phyloP scores from a whole-genome alignment of 2,329 filamentous ascomycete species.

The Colletotrichum nymphaeae region DNA sequence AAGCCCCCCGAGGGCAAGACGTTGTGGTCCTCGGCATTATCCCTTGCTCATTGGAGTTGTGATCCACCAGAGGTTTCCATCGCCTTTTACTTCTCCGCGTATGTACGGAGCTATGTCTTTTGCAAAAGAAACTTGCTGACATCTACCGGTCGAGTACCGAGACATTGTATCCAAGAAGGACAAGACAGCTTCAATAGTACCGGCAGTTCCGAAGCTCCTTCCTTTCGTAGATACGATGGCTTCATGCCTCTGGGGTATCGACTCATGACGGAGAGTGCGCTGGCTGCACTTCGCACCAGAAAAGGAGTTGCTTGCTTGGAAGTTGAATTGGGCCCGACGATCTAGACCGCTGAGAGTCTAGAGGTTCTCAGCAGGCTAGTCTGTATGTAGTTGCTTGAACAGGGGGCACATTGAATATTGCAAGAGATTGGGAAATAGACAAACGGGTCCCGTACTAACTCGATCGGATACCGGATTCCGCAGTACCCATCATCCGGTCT shows the following conservation, averaged over 20 bases:
- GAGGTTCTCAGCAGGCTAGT: conserved; percentile 1
- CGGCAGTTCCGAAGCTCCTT: not conserved
- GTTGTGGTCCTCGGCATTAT: not conserved
- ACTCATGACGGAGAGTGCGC: too few species aligned
- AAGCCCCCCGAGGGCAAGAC: not conserved
- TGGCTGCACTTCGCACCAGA: not conserved
- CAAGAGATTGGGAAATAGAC: not conserved
- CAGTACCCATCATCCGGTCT: not conserved
- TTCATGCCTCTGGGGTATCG: not conserved
- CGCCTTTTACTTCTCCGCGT: not conserved
- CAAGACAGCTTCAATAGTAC: not conserved
- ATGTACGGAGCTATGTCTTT: not conserved
- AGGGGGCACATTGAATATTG: not conserved
- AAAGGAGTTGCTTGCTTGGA: not conserved
- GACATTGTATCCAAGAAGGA: not conserved
- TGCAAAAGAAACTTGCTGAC: not conserved
- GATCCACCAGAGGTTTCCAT: not conserved
- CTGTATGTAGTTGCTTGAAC: not conserved
- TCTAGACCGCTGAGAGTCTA: not conserved
- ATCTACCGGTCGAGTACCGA: not conserved
- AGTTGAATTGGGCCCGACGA: not conserved
- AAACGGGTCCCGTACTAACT: conserved; percentile 8
- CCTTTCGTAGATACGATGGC: not conserved
- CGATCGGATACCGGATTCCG: conserved; percentile 6
- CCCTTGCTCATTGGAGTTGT: not conserved